Percentiles rank a stretch among this genome's conserved stretches.
Evolutionary conservation across 1,284 basidiomycete species (phyloP).

Genomic region (Marasmius fiardii): DNA sequence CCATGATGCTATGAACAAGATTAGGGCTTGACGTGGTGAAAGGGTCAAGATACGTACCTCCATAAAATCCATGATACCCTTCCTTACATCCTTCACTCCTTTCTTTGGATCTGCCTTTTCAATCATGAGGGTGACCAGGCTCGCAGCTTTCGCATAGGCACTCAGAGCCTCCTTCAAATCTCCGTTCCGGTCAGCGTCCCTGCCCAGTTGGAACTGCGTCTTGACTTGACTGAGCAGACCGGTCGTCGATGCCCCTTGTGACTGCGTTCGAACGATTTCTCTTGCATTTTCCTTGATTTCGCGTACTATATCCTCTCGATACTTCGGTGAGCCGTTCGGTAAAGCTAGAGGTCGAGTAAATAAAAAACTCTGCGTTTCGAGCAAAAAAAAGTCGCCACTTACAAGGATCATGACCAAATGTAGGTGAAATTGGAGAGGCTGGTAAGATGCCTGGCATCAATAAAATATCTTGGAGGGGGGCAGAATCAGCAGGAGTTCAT

Average conservation of each 20-base stretch:
- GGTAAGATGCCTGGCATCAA: constrained; percentile 6
- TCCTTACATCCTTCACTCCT: constrained; percentile 45
- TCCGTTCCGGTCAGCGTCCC: constrained; percentile 47
- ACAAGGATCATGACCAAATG: not conserved
- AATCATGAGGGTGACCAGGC: constrained; percentile 53
- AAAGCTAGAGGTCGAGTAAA: constrained; percentile 4
- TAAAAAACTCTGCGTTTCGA: not conserved
- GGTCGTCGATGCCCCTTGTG: constrained; percentile 50
- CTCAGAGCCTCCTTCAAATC: constrained; percentile 59
- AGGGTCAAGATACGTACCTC: constrained; percentile 39
- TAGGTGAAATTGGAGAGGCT: not conserved
- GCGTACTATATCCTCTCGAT: constrained; percentile 27
- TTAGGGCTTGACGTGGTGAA: constrained; percentile 17
- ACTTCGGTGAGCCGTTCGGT: constrained; percentile 31
- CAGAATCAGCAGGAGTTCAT: not conserved
- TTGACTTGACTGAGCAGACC: constrained; percentile 60
- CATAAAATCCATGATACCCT: constrained; percentile 57
- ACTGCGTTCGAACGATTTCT: constrained; percentile 49
- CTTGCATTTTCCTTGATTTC: constrained; percentile 66
- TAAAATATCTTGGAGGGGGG: not conserved
- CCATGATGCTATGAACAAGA: constrained; percentile 41
- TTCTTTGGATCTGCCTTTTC: constrained; percentile 56
- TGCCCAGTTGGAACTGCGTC: constrained; percentile 48
- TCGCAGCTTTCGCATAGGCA: constrained; percentile 57
- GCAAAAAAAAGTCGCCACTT: not conserved